Evolutionary conservation across 805 yeast genomes (phyloP), one percentile per base, ranked within the genome.

Genomic region (Cephaloascus fragrans): DNA sequence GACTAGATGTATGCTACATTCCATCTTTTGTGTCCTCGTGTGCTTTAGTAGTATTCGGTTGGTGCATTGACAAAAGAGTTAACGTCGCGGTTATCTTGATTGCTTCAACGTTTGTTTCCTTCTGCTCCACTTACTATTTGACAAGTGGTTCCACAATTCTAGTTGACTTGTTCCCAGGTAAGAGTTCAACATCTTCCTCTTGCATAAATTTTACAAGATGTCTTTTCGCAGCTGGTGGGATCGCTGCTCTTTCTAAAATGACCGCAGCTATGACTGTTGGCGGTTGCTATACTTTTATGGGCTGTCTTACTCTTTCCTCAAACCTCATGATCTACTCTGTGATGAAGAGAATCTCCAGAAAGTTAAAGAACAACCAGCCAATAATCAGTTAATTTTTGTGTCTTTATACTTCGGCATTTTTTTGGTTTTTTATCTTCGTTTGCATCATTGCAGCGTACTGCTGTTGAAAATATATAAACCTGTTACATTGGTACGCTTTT

Each of bases 221-320:
- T 52, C 62, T 74, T n/a, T 49, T 76, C 36, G 80, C 81, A 23
- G 95, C 95, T 0, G 68, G 75, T 1, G 77, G 83, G 34, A 69
- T 82, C 17, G 93, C 84, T 1, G 79, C 77, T 3, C 62, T 85
- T 17, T 70, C 76, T 17, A 67, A 60, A 37, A 83, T 88, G 90
- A 62, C 67, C 12, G 39, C 41, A 0, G 43, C 61, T 0, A 64
- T 88, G 74, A 75, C 75, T 0, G 57, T 73, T 10, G 96, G 96
- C 1, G 93, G 95, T 15, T 73, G 84, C 1, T 85, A 78, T 50
- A 79, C 94, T 0, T 64, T 87, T n/a, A 57, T 84, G 67, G 78
- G 80, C 2, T 79, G 67, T 0, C 38, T 80, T 1, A 64, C 71
- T 4, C 18, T 52, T 5, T 18, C 50, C 4, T 41, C 44, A 3